Evolutionary conservation across 2,329 filamentous ascomycete genomes (phyloP), one percentile per base, ranked within the genome.

Genomic region (Bipolaris cookei): DNA sequence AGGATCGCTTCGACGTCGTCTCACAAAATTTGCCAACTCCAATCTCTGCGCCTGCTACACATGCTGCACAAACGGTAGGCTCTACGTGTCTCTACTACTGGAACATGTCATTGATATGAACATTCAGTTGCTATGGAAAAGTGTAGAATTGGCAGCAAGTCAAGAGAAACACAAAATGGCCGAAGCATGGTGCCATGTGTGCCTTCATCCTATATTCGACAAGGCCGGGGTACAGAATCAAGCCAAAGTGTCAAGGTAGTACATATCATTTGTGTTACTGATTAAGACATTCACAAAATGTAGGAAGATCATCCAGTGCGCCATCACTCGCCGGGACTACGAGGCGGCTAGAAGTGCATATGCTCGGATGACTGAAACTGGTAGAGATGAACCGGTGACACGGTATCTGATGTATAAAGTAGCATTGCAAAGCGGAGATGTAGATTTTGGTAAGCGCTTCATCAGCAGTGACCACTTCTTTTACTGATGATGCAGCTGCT

Each of bases 91-190:
- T 14, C 10, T 5, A 14, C 1, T 43, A 16, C 23, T 21, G 10
- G 6, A 6, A 7, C 8, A 5, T 23, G n/a, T 38, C 35, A 13
- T 13, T 52, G 39, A 52, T 3, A 23, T 21, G 42, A 11, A 25
- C 10, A 28, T 21, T 6, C 54, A 94, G 90, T 75, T 97, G 3
- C 77, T 97, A 3, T 97, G 92, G 92, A 95, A 92, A 75, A 84
- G 83, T 23, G 80, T 90, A n/a, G 89, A 92, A 50, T 76, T 80
- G 1, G 79, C 80, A 13, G 86, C 85, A 59, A 77, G 76, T 1
- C 80, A 84, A 30, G 78, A 81, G 1, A 77, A 86, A 14, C 84
- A 83, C 52, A 78, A 81, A 2, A 63, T 80, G 13, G 84, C 89
- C 1, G 84, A 89, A 60, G 76, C 79, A 48, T 97, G 91, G 92